Evolutionary conservation across 2,329 filamentous ascomycete genomes (phyloP).

Genomic region (Remersonia thermophila): DNA sequence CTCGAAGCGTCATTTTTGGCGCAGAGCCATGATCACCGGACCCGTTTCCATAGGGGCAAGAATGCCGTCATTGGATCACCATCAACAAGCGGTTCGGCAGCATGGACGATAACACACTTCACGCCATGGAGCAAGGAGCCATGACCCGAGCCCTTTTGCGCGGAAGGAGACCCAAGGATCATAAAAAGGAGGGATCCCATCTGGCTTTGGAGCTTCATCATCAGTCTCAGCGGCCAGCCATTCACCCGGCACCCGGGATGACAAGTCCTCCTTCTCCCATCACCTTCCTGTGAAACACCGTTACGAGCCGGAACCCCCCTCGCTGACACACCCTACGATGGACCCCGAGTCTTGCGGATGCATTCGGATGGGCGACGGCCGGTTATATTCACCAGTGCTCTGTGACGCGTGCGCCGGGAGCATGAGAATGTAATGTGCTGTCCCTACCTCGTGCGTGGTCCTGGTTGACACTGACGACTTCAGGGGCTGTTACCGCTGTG

Average conservation of each 20-base stretch:
- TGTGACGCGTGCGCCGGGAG: conserved; percentile 8
- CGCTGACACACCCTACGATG: background rate
- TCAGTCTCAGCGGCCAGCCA: too few relatives aligned
- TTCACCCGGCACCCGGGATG: too few relatives aligned
- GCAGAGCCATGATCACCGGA: conserved; percentile 15
- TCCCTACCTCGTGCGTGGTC: background rate
- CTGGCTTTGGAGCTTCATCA: too few relatives aligned
- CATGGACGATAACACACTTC: conserved; percentile 1
- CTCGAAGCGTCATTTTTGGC: conserved; percentile 8
- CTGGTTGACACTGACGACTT: conserved; percentile 1
- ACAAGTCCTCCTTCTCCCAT: too few relatives aligned
- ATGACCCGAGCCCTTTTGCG: too few relatives aligned
- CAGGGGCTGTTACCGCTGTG: conserved; percentile 2
- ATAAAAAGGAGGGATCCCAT: too few relatives aligned
- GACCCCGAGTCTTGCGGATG: conserved; percentile 13
- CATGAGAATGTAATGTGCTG: conserved; percentile 11
- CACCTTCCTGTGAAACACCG: too few relatives aligned
- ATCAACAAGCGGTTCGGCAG: conserved; percentile 3
- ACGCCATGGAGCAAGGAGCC: too few relatives aligned
- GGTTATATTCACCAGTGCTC: background rate
- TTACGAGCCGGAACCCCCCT: too few relatives aligned
- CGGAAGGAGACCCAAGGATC: too few relatives aligned
- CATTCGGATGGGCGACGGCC: conserved; percentile 2
- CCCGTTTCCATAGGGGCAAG: conserved; percentile 6
- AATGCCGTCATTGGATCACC: conserved; percentile 9